Evolutionary conservation across 768 basidiomycete genomes (phyloP), one percentile per base, ranked within the genome.

Genomic region (Pleurotus citrinopileatus): DNA sequence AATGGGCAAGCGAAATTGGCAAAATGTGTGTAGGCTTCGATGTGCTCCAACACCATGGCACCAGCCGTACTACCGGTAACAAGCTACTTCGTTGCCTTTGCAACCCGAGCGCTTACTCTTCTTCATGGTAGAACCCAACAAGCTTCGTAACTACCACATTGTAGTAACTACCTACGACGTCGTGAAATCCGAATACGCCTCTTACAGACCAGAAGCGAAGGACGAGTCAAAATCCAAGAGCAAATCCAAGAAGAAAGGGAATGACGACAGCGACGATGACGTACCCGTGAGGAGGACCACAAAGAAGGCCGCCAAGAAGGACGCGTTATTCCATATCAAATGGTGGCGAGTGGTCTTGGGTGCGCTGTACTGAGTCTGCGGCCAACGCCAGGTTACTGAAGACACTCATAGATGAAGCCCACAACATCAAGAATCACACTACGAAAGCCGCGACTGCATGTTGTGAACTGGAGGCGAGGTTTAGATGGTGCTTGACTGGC

Each of bases 291-390:
- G 3, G 76, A 76, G 44, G 59, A 52, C 67, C 3, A 66, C 68
- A 32, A 76, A 74, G 53, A 83, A 75, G 63, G 61, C 65, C 9
- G 68, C 70, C 3, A 69, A 68, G 67, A 84, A 81, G 57, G 77
- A 81, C 59, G 86, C 87, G 0, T 61, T 99, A 19, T 97, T 90
- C 61, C 77, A 78, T 15, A 77, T 91, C 22, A 84, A 84, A 59
- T 98, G 91, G 88, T 88, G 83, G 71, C 78, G 92, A 9, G 76
- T 96, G 44, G 88, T 98, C 23, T 79, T 98, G 0, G 92, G 95
- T 92, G 59, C 17, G 70, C 34, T 42, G 32, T 25, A 7, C 13
- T 22, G 7, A 2, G 13, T 8, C 36, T 7, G 36, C 40, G 13
- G n/a, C n/a, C n/a, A n/a, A 26, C 20, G 15, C 10, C 52, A 3